phyloP scores from a whole-genome alignment of 495 filamentous ascomycete species.

The Pseudoneurospora amorphoporcata region DNA sequence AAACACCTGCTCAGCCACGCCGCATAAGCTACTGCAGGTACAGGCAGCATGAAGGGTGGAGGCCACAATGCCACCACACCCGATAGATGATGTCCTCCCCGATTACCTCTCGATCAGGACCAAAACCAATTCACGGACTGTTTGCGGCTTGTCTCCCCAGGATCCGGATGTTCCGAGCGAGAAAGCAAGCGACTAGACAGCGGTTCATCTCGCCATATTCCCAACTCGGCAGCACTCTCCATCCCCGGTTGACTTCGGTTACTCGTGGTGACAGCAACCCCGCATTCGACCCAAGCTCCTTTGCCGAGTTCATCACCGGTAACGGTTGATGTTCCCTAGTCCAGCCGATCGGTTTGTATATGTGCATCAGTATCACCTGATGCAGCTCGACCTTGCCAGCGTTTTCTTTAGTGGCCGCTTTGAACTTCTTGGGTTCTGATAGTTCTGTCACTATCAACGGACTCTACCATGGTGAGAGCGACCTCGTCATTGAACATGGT shows the following conservation, averaged over 20 bases:
- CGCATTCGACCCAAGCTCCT: neutral
- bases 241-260: neutral
- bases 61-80: slow-evolving; percentile 1
- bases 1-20: slow-evolving; percentile 9
- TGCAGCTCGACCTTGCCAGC: neutral
- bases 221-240: neutral
- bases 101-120: neutral
- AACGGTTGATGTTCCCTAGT: neutral
- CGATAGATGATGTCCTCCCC: slow-evolving; percentile 4
- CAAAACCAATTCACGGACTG: neutral
- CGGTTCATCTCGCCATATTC: neutral
- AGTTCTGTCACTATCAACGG: neutral
- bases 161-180: neutral
- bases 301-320: neutral
- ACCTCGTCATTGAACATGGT: neutral
- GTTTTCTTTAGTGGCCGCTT: neutral
- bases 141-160: neutral
- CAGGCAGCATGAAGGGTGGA: neutral
- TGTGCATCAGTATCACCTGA: too few species aligned
- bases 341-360: too few species aligned
- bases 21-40: slow-evolving; percentile 12
- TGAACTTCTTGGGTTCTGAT: neutral
- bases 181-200: neutral
- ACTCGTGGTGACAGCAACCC: neutral
- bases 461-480: neutral